A percentile compares a stretch with the other conserved stretches of the same genome.
Evolutionary conservation across 2,329 filamentous ascomycete species (phyloP).

Genomic region (Botrytis tulipae): DNA sequence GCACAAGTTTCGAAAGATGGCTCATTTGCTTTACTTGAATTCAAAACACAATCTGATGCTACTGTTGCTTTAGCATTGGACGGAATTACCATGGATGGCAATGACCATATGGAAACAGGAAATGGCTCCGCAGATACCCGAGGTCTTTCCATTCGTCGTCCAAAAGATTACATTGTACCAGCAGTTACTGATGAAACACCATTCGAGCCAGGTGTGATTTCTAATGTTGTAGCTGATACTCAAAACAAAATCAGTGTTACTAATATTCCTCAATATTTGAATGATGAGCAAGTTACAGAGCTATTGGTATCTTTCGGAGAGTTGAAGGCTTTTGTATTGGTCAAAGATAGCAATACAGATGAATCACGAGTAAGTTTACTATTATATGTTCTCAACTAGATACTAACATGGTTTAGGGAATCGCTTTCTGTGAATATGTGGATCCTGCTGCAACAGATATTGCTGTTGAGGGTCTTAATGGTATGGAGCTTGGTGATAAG

Average conservation of each 20-base stretch:
- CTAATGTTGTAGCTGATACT: constrained; percentile 81
- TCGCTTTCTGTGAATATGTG: constrained; percentile 93
- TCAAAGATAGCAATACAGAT: constrained; percentile 81
- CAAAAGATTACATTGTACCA: constrained; percentile 96
- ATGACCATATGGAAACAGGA: constrained; percentile 50
- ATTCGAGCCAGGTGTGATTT: constrained; percentile 73
- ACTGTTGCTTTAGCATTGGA: constrained; percentile 90
- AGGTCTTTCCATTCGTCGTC: constrained; percentile 75
- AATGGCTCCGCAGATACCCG: constrained; percentile 51
- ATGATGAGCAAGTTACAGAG: constrained; percentile 88
- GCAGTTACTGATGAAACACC: constrained; percentile 70
- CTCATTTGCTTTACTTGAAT: constrained; percentile 84
- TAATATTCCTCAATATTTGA: constrained; percentile 84
- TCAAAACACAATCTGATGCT: constrained; percentile 81
- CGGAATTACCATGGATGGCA: constrained; percentile 81
- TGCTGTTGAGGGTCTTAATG: constrained; percentile 86
- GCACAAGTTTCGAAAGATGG: constrained; percentile 78
- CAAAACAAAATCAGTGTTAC: constrained; percentile 93
- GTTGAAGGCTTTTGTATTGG: constrained; percentile 86
- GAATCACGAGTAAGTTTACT: constrained; percentile 72
- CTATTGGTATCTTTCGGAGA: constrained; percentile 88
- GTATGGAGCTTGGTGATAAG: constrained; percentile 88
- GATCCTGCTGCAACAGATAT: constrained; percentile 75
- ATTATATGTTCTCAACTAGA: neutral
- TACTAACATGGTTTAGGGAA: constrained; percentile 60